Percentiles rank a stretch among this genome's conserved stretches.
Evolutionary conservation across 129 eudicot species (phyloP).

Genomic region (Erigeron canadensis): DNA sequence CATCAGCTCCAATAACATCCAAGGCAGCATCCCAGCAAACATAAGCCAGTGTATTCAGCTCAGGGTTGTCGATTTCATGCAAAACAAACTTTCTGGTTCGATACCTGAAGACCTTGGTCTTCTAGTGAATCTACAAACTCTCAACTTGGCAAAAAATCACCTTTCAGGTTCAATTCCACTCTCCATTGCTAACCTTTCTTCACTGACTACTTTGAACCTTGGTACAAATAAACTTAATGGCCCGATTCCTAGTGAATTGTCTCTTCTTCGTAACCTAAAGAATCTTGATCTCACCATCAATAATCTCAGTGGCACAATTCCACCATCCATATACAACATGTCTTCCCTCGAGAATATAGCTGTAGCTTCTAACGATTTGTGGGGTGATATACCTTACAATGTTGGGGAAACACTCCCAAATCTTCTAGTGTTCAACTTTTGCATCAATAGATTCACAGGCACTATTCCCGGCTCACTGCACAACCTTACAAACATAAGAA

Average conservation of each 20-base stretch:
- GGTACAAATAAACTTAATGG: conserved; percentile 58
- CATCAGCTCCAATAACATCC: conserved; percentile 48
- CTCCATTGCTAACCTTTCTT: conserved; percentile 56
- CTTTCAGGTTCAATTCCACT: conserved; percentile 59
- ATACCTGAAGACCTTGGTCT: conserved; percentile 46
- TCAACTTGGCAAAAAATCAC: conserved; percentile 53
- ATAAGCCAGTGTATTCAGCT: conserved; percentile 47
- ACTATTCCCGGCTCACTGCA: conserved; percentile 68
- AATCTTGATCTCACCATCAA: conserved; percentile 68
- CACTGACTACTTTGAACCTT: conserved; percentile 40
- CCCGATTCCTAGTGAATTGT: conserved; percentile 44
- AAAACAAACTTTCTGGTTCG: conserved; percentile 49
- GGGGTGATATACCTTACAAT: conserved; percentile 58
- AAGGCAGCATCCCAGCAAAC: conserved; percentile 49
- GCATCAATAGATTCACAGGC: conserved; percentile 71
- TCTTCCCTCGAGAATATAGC: conserved; percentile 53
- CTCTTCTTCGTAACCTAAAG: conserved; percentile 42
- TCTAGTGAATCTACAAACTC: conserved; percentile 47
- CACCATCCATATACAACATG: conserved; percentile 69
- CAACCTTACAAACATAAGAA: conserved; percentile 56
- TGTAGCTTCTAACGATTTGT: conserved; percentile 53
- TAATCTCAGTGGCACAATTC: conserved; percentile 53
- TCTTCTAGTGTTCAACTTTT: conserved; percentile 55
- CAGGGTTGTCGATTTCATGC: conserved; percentile 42
- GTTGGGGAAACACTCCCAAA: conserved; percentile 55